A percentile compares a stretch with the other conserved stretches of the same genome.
phyloP scores from a whole-genome alignment of 805 yeast species.

The Saccharomyces eubayanus region DNA sequence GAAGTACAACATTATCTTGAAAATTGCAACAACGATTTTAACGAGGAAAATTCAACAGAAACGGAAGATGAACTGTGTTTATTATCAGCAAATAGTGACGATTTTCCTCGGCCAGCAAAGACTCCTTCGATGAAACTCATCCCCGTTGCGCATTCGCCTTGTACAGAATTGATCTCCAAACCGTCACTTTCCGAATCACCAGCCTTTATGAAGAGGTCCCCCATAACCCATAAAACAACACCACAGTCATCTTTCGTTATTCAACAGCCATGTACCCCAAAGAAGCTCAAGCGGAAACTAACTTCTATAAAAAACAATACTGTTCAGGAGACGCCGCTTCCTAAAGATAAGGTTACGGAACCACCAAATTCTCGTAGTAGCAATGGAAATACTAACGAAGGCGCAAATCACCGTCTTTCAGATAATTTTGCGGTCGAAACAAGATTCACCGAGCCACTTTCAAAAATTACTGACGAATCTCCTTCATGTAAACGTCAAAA shows the following conservation, averaged over 20 bases:
- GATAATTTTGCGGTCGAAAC: not conserved
- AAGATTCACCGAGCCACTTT: not conserved
- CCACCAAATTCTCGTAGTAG: not conserved
- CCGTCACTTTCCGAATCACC: not conserved
- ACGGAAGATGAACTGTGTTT: constrained; percentile 32
- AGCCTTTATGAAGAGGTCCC: not conserved
- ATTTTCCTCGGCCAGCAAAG: constrained; percentile 9
- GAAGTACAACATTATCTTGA: constrained; percentile 26
- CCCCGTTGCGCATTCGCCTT: constrained; percentile 12
- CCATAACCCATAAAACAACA: not conserved
- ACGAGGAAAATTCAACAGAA: constrained; percentile 30
- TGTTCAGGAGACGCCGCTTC: not conserved
- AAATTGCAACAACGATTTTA: constrained; percentile 40
- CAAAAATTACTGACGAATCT: not conserved
- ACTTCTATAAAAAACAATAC: not conserved
- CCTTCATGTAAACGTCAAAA: not conserved
- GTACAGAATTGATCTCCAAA: constrained; percentile 7
- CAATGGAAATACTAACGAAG: not conserved
- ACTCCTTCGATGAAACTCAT: constrained; percentile 15
- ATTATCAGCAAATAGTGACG: constrained; percentile 11
- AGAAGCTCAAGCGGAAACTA: not conserved
- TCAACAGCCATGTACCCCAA: not conserved
- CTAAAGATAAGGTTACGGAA: not conserved
- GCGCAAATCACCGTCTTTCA: not conserved
- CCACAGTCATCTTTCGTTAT: not conserved